Base-by-base conservation (phyloP, 169 alveolate genomes). In the Plasmodium vivax region DNA sequence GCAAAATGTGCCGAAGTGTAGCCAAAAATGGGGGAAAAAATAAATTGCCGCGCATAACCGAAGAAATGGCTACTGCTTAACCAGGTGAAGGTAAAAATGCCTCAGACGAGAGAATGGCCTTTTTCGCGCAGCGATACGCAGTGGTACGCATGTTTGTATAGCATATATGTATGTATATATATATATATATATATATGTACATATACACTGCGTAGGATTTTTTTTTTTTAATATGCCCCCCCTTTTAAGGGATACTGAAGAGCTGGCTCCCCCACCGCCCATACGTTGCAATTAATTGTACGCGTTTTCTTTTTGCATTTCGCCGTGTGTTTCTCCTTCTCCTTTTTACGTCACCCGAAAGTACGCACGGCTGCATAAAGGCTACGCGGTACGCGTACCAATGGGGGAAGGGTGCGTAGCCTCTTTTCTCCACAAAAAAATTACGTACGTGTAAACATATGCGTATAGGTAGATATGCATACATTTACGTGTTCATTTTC, bases 91-190 rank as follows among this genome's bases (percentile, higher is more conserved):
- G 38, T 62, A 62, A 62, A 62, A 62, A 62, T 62, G 75, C 75
- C 75, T 62, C 75, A 62, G 75, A 62, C 30, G 75, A 62, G 38
- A 62, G 12, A 62, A 62, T 47, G n/a, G 75, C 75, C 75, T 62
- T 62, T 62, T 62, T 62, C 36, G 30, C 75, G 36, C 9, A 19
- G 7, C 75, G 75, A 19, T 27, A 62, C 36, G 38, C 75, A 62
- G 9, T n/a, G 12, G 58, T 47, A 12, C 58, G n/a, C 58, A 47
- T 47, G 58, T 2, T 47, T 12, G 58, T 47, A 47, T 12, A 9
- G 3, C n/a, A n/a, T n/a, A n/a, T n/a, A n/a, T n/a, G n/a, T n/a
- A n/a, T n/a, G n/a, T n/a, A n/a, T n/a, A n/a, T n/a, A n/a, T n/a
- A n/a, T n/a, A n/a, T n/a, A n/a, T n/a, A n/a, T n/a, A n/a, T n/a